Conservation (phyloP, 2,329 filamentous ascomycete species). For the Tolypocladium album region DNA sequence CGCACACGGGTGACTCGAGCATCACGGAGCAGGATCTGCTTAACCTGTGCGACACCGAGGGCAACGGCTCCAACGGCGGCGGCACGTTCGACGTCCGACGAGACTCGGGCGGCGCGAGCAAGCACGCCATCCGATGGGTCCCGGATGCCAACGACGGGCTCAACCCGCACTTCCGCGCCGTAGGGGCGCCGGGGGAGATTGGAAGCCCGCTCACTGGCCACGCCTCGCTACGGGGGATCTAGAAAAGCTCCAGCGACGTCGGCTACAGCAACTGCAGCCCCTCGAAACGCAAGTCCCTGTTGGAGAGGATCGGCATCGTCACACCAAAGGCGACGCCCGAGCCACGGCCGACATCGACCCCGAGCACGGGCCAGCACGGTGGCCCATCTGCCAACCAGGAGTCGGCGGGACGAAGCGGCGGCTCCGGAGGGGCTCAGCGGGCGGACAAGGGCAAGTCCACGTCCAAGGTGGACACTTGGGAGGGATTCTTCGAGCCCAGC, state of each 20-base stretch:
- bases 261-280: conserved; percentile 6
- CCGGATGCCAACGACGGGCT: conserved; percentile 35
- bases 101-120: conserved; percentile 27
- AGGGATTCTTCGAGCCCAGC: conserved; percentile 5
- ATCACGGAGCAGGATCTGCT: conserved; percentile 56
- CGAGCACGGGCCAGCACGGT: neutral
- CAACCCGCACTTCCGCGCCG: conserved; percentile 28
- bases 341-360: neutral
- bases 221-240: conserved; percentile 24
- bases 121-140: conserved; percentile 42
- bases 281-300: conserved; percentile 6
- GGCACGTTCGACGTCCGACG: conserved; percentile 69
- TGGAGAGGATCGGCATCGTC: conserved; percentile 7
- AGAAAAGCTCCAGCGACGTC: conserved; percentile 12
- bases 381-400: neutral
- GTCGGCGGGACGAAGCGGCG: neutral
- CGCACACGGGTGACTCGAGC: conserved; percentile 30
- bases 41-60: conserved; percentile 83
- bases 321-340: neutral
- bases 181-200: conserved; percentile 56
- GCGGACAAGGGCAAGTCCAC: neutral
- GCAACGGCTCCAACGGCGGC: conserved; percentile 75
- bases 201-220: conserved; percentile 51
- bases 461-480: conserved; percentile 6
- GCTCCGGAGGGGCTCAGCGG: neutral